Conservation (phyloP, 257 asterid species). For the Penstemon davidsonii region DNA sequence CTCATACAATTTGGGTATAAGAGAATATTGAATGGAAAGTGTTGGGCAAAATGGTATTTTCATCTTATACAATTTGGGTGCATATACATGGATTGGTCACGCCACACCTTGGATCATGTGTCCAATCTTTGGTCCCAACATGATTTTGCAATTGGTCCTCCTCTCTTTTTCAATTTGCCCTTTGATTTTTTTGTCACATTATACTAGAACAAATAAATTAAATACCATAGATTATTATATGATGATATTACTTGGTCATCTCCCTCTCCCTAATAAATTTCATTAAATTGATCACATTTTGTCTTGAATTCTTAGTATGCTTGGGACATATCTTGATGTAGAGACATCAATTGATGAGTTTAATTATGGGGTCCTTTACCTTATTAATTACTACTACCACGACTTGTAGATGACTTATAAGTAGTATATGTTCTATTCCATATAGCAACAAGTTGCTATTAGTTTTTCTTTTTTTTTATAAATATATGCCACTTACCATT, state of each 20-base stretch:
- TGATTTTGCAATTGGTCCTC: constrained; percentile 36
- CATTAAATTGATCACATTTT: constrained; percentile 10
- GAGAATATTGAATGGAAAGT: constrained; percentile 4
- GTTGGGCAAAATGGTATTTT: constrained; percentile 25
- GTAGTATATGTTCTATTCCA: neutral
- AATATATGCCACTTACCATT: constrained; percentile 22
- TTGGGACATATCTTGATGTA: too few species aligned
- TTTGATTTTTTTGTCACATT: constrained; percentile 35
- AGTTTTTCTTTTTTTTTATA: neutral
- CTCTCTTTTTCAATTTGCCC: constrained; percentile 31
- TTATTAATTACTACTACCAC: constrained; percentile 17
- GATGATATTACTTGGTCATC: too few species aligned
- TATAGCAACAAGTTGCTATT: constrained; percentile 28
- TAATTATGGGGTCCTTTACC: constrained; percentile 13
- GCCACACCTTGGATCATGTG: constrained; percentile 89
- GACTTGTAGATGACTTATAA: constrained; percentile 13
- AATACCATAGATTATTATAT: too few species aligned
- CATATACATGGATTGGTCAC: constrained; percentile 34
- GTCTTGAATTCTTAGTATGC: too few species aligned
- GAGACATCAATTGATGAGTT: neutral
- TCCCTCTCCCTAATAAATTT: neutral
- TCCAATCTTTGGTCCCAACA: constrained; percentile 70
- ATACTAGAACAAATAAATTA: neutral
- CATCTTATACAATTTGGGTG: neutral
- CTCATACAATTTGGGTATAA: neutral